Base-by-base conservation (phyloP, 2,329 filamentous ascomycete species). In the Colletotrichum graminicola region DNA sequence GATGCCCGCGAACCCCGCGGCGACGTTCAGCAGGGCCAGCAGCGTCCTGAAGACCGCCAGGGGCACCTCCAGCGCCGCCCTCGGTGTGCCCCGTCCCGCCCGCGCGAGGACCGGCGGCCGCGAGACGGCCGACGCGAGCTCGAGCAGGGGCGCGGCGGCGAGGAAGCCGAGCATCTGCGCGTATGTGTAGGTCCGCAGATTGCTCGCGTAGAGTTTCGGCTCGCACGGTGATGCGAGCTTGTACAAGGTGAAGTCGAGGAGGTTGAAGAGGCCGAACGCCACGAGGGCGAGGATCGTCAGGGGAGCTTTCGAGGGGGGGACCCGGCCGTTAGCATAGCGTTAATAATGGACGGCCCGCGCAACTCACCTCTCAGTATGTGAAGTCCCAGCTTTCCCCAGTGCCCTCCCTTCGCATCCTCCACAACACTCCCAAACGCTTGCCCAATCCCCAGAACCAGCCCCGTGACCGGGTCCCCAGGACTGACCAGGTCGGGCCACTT, bases 401-500 rank as follows among this genome's bases (percentile, higher is more conserved):
- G 36, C 2, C 41, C 36, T 21, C 14, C 36, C 14, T 65, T 64
- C 1, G 34, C 16, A n/a, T 61, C 59, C 10, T 14, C 49, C 16
- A 18, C 29, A 16, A 70, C 18, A 18, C 34, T 51, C 39, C 39
- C 67, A 5, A 64, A 11, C 1, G 29, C 60, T 8, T 61, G 14
- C 52, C 43, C 23, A 5, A 64, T 10, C 2, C 62, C 71, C 10
- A 67, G 26, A 34, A 61, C 36, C 10, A 72, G 3, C 29, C 67
- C 71, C 4, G 57, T 67, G 6, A 73, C 32, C 6, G 71, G 71
- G n/a, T 73, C 67, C 3, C 71, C 71, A 14, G 71, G 71, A 18
- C 62, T 60, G 4, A 64, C 62, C 43, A 73, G 23, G 26, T 73
- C 71, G 8, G 67, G 67, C 71, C 71, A 73, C 49, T 63, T 71